phyloP scores from a whole-genome alignment of 352 stramenopile genomes.

The Phytophthora megakarya region DNA sequence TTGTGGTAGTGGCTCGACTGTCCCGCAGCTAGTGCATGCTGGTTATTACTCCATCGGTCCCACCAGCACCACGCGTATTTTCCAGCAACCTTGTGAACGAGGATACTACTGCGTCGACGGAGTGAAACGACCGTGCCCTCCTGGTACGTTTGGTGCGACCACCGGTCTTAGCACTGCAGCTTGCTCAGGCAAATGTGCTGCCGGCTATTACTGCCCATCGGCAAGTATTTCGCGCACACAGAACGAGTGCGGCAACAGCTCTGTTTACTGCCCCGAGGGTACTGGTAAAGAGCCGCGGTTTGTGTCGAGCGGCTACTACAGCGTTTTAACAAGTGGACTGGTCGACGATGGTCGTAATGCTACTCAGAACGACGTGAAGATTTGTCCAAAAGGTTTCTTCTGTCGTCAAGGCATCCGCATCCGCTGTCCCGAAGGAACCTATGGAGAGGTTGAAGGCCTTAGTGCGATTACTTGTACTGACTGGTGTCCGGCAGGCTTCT shows the following conservation, averaged over 20 bases:
- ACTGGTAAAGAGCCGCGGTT: constrained; percentile 51
- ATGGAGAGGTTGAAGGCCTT: constrained; percentile 53
- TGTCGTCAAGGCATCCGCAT: constrained; percentile 74
- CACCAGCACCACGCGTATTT: constrained; percentile 62
- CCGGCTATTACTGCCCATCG: constrained; percentile 78
- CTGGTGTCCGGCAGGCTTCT: constrained; percentile 73
- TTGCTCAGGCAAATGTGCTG: constrained; percentile 67
- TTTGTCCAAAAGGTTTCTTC: constrained; percentile 70
- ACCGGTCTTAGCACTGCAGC: constrained; percentile 37
- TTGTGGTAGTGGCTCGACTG: constrained; percentile 56
- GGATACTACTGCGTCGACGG: constrained; percentile 80
- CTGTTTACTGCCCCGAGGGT: constrained; percentile 61
- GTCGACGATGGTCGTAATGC: constrained; percentile 48
- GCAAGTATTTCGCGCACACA: constrained; percentile 52
- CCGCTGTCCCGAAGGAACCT: constrained; percentile 71
- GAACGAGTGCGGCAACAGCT: constrained; percentile 53
- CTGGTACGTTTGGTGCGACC: constrained; percentile 69
- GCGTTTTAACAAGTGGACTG: constrained; percentile 45
- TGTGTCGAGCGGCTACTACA: constrained; percentile 60
- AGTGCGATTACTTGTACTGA: constrained; percentile 57
- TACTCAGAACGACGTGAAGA: constrained; percentile 52
- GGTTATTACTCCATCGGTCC: constrained; percentile 79
- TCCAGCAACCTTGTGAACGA: constrained; percentile 65
- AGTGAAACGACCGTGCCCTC: constrained; percentile 70
- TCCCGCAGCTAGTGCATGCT: constrained; percentile 33